Evolutionary conservation across 208 protist genomes (phyloP), one percentile per base, ranked within the genome.

Genomic region (Trypanosomatidae sp.): DNA sequence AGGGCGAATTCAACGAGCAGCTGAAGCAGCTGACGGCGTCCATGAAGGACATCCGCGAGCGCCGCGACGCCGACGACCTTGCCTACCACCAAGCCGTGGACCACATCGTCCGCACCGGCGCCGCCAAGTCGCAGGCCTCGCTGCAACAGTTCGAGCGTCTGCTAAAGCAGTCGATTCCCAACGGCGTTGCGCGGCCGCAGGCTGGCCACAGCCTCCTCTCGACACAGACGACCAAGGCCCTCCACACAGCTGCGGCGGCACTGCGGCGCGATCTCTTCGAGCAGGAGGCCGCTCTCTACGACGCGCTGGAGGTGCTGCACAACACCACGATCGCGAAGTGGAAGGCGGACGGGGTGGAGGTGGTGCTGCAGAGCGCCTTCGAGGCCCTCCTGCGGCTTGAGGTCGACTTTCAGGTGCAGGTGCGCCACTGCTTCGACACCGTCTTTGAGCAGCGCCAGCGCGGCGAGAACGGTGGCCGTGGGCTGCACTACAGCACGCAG

Each of bases 1-100:
- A 92, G 82, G 85, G 56, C 56, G 91, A 95, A 56, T 93, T 95
- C 78, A 90, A 86, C 69, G 91, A 93, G 47, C 91, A 90, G 82
- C 71, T 86, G 4, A 95, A 89, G 84, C 87, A 95, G 69, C 80
- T 95, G 19, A 81, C 87, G 13, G 82, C 91, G 13, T 30, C 86
- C 15, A 95, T 95, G 91, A 89, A 89, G 75, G 75, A 81, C 4
- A 90, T 94, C 49, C 82, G 87, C 39, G 74, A 72, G 30, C 74
- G 80, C 41, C 86, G 91, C 25, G 86, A 94, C 60, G 79, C 76
- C 2, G 91, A 93, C 69, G 91, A 93, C 22, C 55, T 49, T 13
- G 66, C 82, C 6, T 94, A 87, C 69, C 44, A 58, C 41, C 22
- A 74, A 13, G 85, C 91, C 2, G 71, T 88, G 25, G 46, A 52